These are phyloP conservation scores for Cyclotella atomus DNA, from an alignment of 108 stramenopile species.

Conservation along the genomic window DNA sequence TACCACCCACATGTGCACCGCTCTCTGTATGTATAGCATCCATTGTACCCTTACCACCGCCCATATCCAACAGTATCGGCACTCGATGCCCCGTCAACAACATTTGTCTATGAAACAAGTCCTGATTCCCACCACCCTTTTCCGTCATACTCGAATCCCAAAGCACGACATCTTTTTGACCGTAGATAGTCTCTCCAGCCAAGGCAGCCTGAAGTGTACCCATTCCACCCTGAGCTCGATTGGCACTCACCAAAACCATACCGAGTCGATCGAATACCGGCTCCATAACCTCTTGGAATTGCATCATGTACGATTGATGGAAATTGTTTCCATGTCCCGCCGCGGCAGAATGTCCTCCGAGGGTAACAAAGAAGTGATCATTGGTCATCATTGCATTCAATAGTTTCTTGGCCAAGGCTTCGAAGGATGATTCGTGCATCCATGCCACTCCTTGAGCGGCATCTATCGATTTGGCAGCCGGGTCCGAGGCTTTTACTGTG, in stretches of 20 bases:
- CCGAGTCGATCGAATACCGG: constrained; percentile 60
- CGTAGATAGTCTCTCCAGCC: constrained; percentile 41
- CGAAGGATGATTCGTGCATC: constrained; percentile 38
- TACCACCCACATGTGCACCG: constrained; percentile 46
- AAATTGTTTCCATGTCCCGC: constrained; percentile 49
- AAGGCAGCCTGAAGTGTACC: constrained; percentile 44
- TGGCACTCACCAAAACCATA: constrained; percentile 53
- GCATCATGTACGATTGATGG: constrained; percentile 54
- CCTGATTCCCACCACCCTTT: constrained; percentile 31
- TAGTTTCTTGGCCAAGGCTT: constrained; percentile 50
- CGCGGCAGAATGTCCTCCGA: constrained; percentile 45
- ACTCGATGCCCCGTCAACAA: constrained; percentile 34
- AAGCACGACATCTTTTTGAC: constrained; percentile 47
- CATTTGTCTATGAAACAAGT: constrained; percentile 32
- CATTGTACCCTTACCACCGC: constrained; percentile 32
- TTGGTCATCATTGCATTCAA: constrained; percentile 65
- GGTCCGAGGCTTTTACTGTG: background rate
- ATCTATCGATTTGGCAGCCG: constrained; percentile 2
- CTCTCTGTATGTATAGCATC: constrained; percentile 25
- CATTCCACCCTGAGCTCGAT: constrained; percentile 57
- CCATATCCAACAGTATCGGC: constrained; percentile 43
- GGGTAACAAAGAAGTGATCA: constrained; percentile 56
- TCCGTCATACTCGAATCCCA: constrained; percentile 60
- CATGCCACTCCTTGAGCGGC: constrained; percentile 12
- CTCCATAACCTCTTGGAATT: constrained; percentile 64